Percentiles rank a stretch among this genome's conserved stretches.
Evolutionary conservation across 2,329 filamentous ascomycete species (phyloP).

Genomic region (Claviceps pusilla): DNA sequence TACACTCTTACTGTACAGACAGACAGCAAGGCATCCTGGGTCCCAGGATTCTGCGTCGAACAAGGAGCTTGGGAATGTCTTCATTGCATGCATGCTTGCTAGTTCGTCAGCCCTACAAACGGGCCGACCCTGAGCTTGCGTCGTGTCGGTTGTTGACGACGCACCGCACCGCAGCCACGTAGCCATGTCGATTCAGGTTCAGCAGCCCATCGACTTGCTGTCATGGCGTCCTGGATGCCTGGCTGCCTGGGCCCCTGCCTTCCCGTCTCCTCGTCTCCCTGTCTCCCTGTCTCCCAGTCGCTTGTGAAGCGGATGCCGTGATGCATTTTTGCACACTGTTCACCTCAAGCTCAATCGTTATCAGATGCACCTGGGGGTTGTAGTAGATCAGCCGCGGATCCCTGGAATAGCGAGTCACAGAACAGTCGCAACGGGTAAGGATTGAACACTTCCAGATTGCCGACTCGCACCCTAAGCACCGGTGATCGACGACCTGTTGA

Average conservation of each 20-base stretch:
- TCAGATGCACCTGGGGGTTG: not conserved
- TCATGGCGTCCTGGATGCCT: not conserved
- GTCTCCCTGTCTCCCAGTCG: not conserved
- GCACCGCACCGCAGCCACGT: slow-evolving; percentile 3
- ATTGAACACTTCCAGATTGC: not conserved
- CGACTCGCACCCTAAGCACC: not conserved
- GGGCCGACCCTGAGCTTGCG: slow-evolving; percentile 5
- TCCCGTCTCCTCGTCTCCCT: too few relatives aligned
- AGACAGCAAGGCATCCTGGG: slow-evolving; percentile 1
- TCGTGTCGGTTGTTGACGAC: slow-evolving; percentile 2
- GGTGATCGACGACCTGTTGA: too few relatives aligned
- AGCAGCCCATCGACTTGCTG: not conserved
- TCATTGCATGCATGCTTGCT: slow-evolving; percentile 3
- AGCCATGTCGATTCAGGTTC: not conserved
- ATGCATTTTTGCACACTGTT: not conserved
- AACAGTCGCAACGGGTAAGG: not conserved
- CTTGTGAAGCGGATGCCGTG: not conserved
- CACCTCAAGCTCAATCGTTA: not conserved
- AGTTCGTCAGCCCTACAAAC: slow-evolving; percentile 6
- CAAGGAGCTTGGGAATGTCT: slow-evolving; percentile 6
- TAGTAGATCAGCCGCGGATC: not conserved
- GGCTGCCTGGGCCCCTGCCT: too few relatives aligned
- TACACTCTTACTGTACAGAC: not conserved
- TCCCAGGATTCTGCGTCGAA: slow-evolving; percentile 4
- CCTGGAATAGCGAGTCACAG: not conserved